Base-by-base conservation (phyloP, 1,139 yeast genomes). In the Nakaseomyces nivariensis region DNA sequence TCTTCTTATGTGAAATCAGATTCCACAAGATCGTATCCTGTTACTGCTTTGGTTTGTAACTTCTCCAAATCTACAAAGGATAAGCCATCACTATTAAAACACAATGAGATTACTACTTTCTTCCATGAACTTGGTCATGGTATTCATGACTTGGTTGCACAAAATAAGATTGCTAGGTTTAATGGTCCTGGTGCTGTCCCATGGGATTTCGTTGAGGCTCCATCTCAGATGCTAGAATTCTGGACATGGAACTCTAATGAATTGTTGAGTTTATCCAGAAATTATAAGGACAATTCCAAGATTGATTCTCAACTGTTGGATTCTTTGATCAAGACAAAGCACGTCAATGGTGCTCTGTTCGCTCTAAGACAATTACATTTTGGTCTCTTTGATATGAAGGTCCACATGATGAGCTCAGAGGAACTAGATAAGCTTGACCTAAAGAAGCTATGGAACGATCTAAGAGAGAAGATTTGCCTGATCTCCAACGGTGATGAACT, bases 71-170 rank as follows among this genome's bases (percentile, higher is more conserved):
- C 94, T 42, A 75, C 86, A 1, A 69, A 73, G 32, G 76, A 73
- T 8, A 84, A 82, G 61, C 95, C 95, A 11, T 80, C 95, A 1
- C 71, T 87, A 56, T 74, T 87, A 58, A 82, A 82, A 61, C 95
- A 86, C 64, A 73, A 73, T 54, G 95, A 87, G 65, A 88, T 87
- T 5, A 81, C 81, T 29, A 87, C 95, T 0, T 82, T 87, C 59
- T 87, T 87, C 81, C 96, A 87, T 62, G 96, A 87, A 67, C 74
- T 86, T 58, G 96, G 96, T 31, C 96, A 87, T 63, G 96, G 95
- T 50, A 82, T 87, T 51, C 96, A 87, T 67, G 85, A 80, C 56
- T 71, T 86, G 43, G 75, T 86, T 52, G 85, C 90, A 7, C 72
- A 75, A 52, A 82, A 90, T 45, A 72, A 71, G 52, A 81, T 77